These are phyloP conservation scores for Pseudogymnoascus sp. DNA, from an alignment of 2,329 filamentous ascomycete species.

Conservation along the genomic window DNA sequence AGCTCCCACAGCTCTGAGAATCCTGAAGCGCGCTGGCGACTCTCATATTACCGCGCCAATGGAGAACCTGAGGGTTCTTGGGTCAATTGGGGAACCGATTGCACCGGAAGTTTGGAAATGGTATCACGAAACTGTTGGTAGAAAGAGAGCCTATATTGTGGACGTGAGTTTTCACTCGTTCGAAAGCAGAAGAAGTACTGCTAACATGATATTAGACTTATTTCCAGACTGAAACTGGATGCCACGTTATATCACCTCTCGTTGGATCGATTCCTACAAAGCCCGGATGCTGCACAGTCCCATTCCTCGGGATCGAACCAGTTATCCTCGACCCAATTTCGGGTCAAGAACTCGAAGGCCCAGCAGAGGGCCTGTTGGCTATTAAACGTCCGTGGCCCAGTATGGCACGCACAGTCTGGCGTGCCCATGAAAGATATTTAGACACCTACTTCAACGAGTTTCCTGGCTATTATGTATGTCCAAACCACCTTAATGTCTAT, in stretches of 20 bases:
- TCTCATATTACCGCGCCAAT: conserved; percentile 85
- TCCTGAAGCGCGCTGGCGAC: conserved; percentile 92
- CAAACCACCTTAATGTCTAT: not conserved
- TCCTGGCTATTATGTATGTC: conserved; percentile 72
- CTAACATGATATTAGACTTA: conserved; percentile 63
- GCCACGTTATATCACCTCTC: conserved; percentile 88
- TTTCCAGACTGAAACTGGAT: conserved; percentile 99
- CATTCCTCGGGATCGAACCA: conserved; percentile 97
- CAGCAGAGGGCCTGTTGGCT: conserved; percentile 91
- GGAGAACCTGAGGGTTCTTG: conserved; percentile 81
- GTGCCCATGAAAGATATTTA: conserved; percentile 96
- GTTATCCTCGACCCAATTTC: conserved; percentile 95
- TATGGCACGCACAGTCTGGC: conserved; percentile 97
- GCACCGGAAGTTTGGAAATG: conserved; percentile 99
- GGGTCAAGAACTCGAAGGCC: conserved; percentile 84
- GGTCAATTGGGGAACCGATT: conserved; percentile 95
- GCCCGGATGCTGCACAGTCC: conserved; percentile 88
- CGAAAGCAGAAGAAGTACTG: conserved; percentile 19
- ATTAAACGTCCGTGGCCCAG: conserved; percentile 99
- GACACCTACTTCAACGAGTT: conserved; percentile 97
- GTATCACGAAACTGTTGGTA: conserved; percentile 94
- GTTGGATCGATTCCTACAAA: conserved; percentile 93
- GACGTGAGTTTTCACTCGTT: conserved; percentile 59
- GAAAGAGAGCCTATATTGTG: conserved; percentile 84
- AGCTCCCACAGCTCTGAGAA: conserved; percentile 82